Evolutionary conservation across 129 eudicot species (phyloP).

Genomic region (sunflower (Helianthus annuus)): HanXRQr2.0-SUNRISE NC_035443.2:45208293-45208792

Average conservation of each 20-base stretch:
- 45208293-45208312: no score
- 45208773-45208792: constrained; percentile 21
- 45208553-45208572: constrained; percentile 33
- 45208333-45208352: no score
- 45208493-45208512: constrained; percentile 2
- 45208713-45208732: constrained; percentile 18
- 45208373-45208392: no score
- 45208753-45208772: constrained; percentile 28
- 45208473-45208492: not conserved
- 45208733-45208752: constrained; percentile 31
- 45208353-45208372: no score
- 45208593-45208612: constrained; percentile 24
- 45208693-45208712: constrained; percentile 18
- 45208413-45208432: no score
- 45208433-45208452: no score
- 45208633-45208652: constrained; percentile 14
- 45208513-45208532: constrained; percentile 18
- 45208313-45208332: no score
- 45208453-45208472: not conserved
- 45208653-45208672: constrained; percentile 36
- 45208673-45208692: constrained; percentile 25
- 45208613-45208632: constrained; percentile 33
- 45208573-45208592: constrained; percentile 26
- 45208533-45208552: constrained; percentile 15
- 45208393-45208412: no score